Percentiles rank a stretch among this genome's conserved stretches.
phyloP scores from a whole-genome alignment of 169 alveolate species.

The Babesia bovis region DNA sequence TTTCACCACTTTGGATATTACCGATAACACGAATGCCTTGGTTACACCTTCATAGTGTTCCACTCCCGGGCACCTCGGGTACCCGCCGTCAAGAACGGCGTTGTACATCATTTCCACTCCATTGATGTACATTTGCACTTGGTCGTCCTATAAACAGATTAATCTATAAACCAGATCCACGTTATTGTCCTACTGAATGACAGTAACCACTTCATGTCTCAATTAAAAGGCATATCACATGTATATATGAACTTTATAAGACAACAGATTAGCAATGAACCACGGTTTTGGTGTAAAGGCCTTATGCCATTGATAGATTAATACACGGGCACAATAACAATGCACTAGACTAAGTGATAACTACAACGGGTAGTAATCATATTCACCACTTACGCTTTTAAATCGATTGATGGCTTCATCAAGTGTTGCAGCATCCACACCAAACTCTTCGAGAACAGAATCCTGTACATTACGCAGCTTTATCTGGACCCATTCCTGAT shows the following conservation, averaged over 20 bases:
- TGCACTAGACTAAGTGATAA: no score
- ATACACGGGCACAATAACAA: no score
- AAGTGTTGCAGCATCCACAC: constrained; percentile 33
- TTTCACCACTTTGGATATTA: constrained; percentile 14
- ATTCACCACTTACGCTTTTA: constrained; percentile 21
- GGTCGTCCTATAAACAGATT: constrained; percentile 50
- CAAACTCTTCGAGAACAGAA: constrained; percentile 49
- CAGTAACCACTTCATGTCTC: no score
- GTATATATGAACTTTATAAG: no score
- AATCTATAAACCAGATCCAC: no score
- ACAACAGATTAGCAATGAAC: background rate
- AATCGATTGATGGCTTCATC: constrained; percentile 37
- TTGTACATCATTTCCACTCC: constrained; percentile 64
- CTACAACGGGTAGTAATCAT: background rate
- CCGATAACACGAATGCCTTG: constrained; percentile 9
- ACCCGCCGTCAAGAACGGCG: constrained; percentile 45
- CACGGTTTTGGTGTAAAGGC: background rate
- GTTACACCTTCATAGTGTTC: constrained; percentile 31
- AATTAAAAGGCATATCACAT: no score
- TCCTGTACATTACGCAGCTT: constrained; percentile 30
- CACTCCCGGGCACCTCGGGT: constrained; percentile 62
- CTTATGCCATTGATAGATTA: no score
- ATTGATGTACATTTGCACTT: constrained; percentile 45
- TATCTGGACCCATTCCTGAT: constrained; percentile 54
- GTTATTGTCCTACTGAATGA: no score